Base-by-base conservation (phyloP, 257 asterid species). In the Salvia splendens region DNA sequence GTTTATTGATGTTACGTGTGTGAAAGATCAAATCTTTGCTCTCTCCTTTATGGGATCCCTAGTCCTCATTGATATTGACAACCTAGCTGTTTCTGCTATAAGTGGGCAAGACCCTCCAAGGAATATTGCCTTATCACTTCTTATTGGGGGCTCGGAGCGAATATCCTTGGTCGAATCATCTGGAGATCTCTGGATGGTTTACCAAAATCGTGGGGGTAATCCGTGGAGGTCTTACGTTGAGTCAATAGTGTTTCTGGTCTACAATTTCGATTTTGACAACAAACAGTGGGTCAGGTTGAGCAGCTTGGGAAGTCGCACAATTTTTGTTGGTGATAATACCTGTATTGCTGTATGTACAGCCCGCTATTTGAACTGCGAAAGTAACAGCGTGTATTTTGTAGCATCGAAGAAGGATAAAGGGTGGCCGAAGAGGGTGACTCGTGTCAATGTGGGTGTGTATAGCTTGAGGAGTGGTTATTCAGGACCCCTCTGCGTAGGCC, bases 321-420 rank as follows among this genome's bases (percentile, higher is more conserved):
- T 82, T 36, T 72, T 79, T 67, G 65, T 83, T 43, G 78, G 73
- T 48, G 80, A 75, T 41, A 58, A 40, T 63, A 42, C 60, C 49
- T 62, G 57, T 24, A 16, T 73, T 17, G 45, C 78, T 12, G 48
- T 72, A 24, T 14, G 41, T 54, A 73, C 73, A 12, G 5, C 63
- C 4, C 65, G 48, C 5, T 35, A 28, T 56, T 8, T 70, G 50
- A 72, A 67, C 41, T 64, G 76, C 57, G 76, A 80, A 69, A 46
- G 68, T 52, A 57, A 75, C 62, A 54, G 78, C 57, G 59, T 83
- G 28, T 83, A 83, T 30, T 80, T 71, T 47, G 67, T 69, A 5
- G 67, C 41, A 6, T 40, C 56, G 5, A 40, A 36, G 48, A 12
- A 9, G 54, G 78, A 52, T 5, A 15, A 61, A 43, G 14, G 33